phyloP scores from a whole-genome alignment of 2,329 filamentous ascomycete genomes.

The Akanthomyces dipterigenus region DNA sequence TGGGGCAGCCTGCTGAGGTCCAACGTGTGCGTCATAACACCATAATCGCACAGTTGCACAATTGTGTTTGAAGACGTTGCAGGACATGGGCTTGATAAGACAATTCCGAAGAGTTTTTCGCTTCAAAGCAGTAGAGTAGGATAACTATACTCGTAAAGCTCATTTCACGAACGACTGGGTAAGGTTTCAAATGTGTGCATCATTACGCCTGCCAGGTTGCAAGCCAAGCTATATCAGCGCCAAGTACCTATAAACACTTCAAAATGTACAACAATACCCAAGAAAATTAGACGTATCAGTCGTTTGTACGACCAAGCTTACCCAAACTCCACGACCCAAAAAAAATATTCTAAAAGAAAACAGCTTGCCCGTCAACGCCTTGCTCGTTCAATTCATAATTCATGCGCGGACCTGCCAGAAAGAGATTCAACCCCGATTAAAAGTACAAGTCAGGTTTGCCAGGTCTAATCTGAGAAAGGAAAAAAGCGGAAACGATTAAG shows the following conservation, averaged over 20 bases:
- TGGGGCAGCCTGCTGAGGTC: neutral
- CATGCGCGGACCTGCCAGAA: neutral
- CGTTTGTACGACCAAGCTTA: neutral
- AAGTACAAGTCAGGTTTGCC: neutral
- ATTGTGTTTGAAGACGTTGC: too few species aligned
- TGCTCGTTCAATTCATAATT: conserved; percentile 9
- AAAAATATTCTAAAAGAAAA: neutral
- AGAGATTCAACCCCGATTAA: neutral
- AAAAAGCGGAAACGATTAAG: neutral
- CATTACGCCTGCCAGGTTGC: neutral
- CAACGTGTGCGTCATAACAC: too few species aligned
- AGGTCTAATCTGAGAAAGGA: neutral
- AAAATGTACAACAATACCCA: neutral
- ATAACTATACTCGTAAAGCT: neutral
- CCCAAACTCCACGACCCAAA: neutral
- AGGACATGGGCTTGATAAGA: too few species aligned
- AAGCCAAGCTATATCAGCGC: neutral
- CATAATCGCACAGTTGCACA: too few species aligned
- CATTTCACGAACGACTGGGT: neutral
- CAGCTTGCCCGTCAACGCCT: neutral
- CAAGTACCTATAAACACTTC: neutral
- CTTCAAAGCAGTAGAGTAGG: too few species aligned
- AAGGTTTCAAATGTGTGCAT: neutral
- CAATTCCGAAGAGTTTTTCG: too few species aligned
- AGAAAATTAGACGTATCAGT: neutral